phyloP scores from a whole-genome alignment of 2,329 filamentous ascomycete species.

The Diaporthe citri region DNA sequence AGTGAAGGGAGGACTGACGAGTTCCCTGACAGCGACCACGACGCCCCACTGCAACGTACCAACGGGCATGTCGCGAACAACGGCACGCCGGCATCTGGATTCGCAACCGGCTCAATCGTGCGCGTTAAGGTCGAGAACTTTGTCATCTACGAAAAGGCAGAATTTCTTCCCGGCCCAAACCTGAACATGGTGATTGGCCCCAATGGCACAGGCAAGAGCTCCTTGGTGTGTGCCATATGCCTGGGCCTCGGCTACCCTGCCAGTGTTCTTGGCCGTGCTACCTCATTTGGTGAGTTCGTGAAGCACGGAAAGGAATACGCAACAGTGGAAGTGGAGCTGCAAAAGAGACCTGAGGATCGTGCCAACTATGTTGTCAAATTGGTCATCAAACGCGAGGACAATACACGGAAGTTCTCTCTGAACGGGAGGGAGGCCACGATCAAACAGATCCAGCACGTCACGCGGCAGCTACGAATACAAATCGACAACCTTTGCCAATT shows the following conservation, averaged over 20 bases:
- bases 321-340: constrained; percentile 90
- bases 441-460: constrained; percentile 76
- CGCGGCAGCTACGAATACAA: constrained; percentile 84
- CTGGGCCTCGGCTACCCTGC: constrained; percentile 89
- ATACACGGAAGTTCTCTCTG: constrained; percentile 82
- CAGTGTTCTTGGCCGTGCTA: constrained; percentile 86
- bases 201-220: constrained; percentile 99
- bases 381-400: constrained; percentile 84
- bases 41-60: constrained; percentile 39
- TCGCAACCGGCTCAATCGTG: constrained; percentile 86
- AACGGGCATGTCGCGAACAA: constrained; percentile 36
- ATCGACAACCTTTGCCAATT: constrained; percentile 99
- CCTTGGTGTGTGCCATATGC: constrained; percentile 95
- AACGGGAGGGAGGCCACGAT: constrained; percentile 74
- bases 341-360: constrained; percentile 69
- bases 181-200: constrained; percentile 99
- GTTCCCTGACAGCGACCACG: constrained; percentile 36
- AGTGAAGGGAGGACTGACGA: constrained; percentile 38
- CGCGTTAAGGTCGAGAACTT: constrained; percentile 90
- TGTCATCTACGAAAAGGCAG: constrained; percentile 92
- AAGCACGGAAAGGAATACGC: constrained; percentile 87
- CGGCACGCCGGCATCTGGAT: constrained; percentile 49
- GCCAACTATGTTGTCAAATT: constrained; percentile 81
- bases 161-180: constrained; percentile 91
- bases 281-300: constrained; percentile 88